A percentile compares a stretch with the other conserved stretches of the same genome.
These are phyloP conservation scores for Fonsecaea erecta DNA, from an alignment of 2,329 filamentous ascomycete species.

Conservation along the genomic window DNA sequence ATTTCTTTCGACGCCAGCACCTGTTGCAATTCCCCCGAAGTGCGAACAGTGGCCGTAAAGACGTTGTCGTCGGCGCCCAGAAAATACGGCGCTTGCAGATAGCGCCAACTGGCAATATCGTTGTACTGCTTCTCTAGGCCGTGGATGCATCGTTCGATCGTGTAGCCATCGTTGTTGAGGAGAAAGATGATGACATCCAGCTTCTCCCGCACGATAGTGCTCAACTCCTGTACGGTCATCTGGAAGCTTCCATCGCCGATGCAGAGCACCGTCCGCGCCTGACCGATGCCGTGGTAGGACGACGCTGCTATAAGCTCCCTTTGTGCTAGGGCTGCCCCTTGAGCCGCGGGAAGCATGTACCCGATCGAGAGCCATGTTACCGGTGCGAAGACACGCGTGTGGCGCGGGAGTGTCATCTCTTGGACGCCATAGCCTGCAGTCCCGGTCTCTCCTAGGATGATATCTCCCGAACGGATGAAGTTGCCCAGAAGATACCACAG, in stretches of 20 bases:
- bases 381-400: constrained; percentile 54
- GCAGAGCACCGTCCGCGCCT: constrained; percentile 59
- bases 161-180: constrained; percentile 86
- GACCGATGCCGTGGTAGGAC: constrained; percentile 36
- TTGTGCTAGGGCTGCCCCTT: constrained; percentile 62
- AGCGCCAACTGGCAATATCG: constrained; percentile 76
- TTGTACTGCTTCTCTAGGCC: constrained; percentile 81
- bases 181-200: constrained; percentile 69
- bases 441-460: constrained; percentile 62
- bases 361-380: constrained; percentile 65
- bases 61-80: constrained; percentile 63
- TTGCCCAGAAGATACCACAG: constrained; percentile 56
- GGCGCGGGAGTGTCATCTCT: constrained; percentile 54
- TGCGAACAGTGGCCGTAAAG: constrained; percentile 49
- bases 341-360: constrained; percentile 62
- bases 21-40: constrained; percentile 52
- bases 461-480: constrained; percentile 58
- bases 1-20: constrained; percentile 46
- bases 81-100: constrained; percentile 55
- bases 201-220: constrained; percentile 62
- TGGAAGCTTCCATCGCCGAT: constrained; percentile 69
- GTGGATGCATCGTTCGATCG: constrained; percentile 87
- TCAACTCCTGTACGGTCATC: constrained; percentile 68
- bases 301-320: constrained; percentile 46
- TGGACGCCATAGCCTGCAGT: constrained; percentile 61